These are phyloP conservation scores for Trichoderma sp. DNA, from an alignment of 2,329 filamentous ascomycete species.

Conservation along the genomic window DNA sequence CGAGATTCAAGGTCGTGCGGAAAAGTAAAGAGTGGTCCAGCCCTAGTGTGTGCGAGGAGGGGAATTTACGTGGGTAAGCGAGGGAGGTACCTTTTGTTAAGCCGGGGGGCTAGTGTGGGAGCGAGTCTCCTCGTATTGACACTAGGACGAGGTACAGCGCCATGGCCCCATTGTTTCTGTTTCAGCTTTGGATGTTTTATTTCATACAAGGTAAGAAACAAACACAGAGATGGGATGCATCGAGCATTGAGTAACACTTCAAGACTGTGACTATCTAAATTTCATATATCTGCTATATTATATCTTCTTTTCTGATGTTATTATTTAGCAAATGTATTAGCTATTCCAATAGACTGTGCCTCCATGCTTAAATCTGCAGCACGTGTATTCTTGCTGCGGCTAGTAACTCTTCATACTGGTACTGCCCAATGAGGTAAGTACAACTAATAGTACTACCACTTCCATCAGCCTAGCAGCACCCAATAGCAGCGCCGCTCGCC, in stretches of 20 bases:
- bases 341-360: neutral
- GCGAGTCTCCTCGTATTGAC: neutral
- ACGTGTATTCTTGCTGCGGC: neutral
- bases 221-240: too few species aligned
- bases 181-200: neutral
- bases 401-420: neutral
- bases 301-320: too few species aligned
- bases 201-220: too few species aligned
- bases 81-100: constrained; percentile 9
- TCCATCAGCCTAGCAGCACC: neutral
- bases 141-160: neutral
- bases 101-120: neutral
- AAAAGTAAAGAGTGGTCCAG: constrained; percentile 24
- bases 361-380: neutral
- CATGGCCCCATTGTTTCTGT: neutral
- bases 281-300: too few species aligned
- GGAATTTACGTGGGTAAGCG: constrained; percentile 15
- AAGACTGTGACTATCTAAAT: too few species aligned
- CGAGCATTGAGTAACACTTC: too few species aligned
- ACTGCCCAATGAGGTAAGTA: neutral
- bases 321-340: too few species aligned
- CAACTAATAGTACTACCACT: neutral
- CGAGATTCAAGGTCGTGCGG: constrained; percentile 25
- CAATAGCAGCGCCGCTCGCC: neutral
- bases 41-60: constrained; percentile 24